Percentiles rank a stretch among this genome's conserved stretches.
phyloP scores from a whole-genome alignment of 2,329 filamentous ascomycete species.

The Fusarium mundagurra region DNA sequence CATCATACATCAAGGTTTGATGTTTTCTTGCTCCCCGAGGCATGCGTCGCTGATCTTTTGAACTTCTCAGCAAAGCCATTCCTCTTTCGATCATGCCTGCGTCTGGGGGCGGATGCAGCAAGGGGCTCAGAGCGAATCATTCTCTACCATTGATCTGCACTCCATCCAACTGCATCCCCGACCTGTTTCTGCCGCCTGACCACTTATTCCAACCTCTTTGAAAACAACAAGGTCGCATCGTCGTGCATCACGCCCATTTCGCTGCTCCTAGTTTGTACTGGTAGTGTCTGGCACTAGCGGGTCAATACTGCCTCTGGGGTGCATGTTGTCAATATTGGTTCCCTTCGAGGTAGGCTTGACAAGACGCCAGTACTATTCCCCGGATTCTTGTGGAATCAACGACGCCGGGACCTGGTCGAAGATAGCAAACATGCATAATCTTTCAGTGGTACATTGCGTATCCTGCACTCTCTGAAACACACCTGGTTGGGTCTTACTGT shows the following conservation, averaged over 20 bases:
- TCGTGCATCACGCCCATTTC: conserved; percentile 27
- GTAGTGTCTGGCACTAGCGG: conserved; percentile 19
- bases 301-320: conserved; percentile 17
- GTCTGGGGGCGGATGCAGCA: conserved; percentile 26
- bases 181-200: conserved; percentile 43
- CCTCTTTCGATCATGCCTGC: conserved; percentile 36
- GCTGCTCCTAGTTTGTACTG: conserved; percentile 1
- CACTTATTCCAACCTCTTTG: conserved; percentile 38
- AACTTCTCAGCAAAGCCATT: conserved; percentile 25
- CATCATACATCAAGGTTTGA: background rate
- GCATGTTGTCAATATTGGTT: conserved; percentile 17
- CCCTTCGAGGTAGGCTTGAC: conserved; percentile 17
- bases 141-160: conserved; percentile 23
- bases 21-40: background rate
- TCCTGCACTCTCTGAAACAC: background rate
- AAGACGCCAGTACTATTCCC: conserved; percentile 13
- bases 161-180: conserved; percentile 33
- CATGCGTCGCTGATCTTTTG: conserved; percentile 29
- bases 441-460: background rate
- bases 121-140: conserved; percentile 35
- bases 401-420: background rate
- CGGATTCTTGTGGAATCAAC: conserved; percentile 17
- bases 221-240: conserved; percentile 20
- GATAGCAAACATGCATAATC: conserved; percentile 1
- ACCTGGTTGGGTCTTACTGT: background rate